Conservation (phyloP, 768 basidiomycete genomes). For the Auricularia heimuer region DNA sequence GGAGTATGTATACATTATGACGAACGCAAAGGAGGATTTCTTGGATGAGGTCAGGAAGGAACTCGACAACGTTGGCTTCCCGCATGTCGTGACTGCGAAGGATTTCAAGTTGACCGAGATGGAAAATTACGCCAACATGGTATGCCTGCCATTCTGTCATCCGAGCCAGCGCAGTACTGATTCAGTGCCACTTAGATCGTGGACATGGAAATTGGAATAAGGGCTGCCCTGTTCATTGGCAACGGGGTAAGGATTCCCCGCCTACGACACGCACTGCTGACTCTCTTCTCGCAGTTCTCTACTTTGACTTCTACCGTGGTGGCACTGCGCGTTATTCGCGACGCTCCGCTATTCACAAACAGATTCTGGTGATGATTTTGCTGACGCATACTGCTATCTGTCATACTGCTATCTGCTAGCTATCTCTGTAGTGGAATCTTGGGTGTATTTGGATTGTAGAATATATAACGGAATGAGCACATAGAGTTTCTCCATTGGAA, state of each 20-base stretch:
- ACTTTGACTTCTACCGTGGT: conserved; percentile 1
- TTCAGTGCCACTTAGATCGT: conserved; percentile 30
- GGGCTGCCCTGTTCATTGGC: conserved; percentile 57
- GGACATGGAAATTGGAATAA: conserved; percentile 59
- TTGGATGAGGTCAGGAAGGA: conserved; percentile 21
- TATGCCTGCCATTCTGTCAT: not conserved
- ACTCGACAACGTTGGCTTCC: not conserved
- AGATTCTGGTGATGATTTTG: not conserved
- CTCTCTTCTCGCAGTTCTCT: conserved; percentile 2
- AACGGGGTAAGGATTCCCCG: conserved; percentile 33
- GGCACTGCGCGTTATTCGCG: not conserved
- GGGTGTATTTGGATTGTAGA: too few species aligned
- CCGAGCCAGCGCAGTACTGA: too few species aligned
- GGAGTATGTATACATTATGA: conserved; percentile 50
- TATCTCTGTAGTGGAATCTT: too few species aligned
- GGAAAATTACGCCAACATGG: not conserved
- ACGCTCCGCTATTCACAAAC: not conserved
- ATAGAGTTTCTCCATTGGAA: too few species aligned
- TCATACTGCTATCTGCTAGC: too few species aligned
- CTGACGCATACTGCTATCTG: too few species aligned
- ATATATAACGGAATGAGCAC: too few species aligned
- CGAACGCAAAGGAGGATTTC: conserved; percentile 48
- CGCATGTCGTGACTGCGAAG: not conserved
- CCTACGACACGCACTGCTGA: too few species aligned
- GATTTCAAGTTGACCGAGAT: not conserved